Percentiles rank a stretch among this genome's conserved stretches.
phyloP scores from a whole-genome alignment of 2,329 filamentous ascomycete genomes.

The Fusarium goolgardi region DNA sequence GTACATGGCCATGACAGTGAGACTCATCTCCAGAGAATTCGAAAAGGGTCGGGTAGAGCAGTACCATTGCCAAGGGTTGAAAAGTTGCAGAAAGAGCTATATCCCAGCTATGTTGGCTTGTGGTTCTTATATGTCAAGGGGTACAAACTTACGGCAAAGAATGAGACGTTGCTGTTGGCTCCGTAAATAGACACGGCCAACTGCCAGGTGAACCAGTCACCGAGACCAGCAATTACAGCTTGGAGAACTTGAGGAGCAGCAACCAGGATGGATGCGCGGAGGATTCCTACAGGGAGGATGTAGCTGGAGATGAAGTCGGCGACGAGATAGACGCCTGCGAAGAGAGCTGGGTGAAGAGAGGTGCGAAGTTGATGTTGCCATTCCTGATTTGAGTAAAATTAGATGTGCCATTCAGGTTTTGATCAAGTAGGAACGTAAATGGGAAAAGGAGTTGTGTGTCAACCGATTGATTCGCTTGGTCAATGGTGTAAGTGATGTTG shows the following conservation, averaged over 20 bases:
- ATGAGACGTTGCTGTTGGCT: slow-evolving; percentile 68
- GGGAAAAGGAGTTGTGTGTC: background rate
- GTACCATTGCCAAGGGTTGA: slow-evolving; percentile 89
- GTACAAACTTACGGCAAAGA: slow-evolving; percentile 71
- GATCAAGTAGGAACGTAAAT: background rate
- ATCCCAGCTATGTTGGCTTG: background rate
- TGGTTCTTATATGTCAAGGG: background rate
- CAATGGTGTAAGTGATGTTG: slow-evolving; percentile 24
- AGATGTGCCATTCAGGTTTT: slow-evolving; percentile 5
- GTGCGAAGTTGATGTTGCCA: slow-evolving; percentile 90
- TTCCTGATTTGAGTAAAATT: slow-evolving; percentile 71
- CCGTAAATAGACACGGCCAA: slow-evolving; percentile 81
- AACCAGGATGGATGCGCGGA: slow-evolving; percentile 74
- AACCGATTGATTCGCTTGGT: background rate
- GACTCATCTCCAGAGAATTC: slow-evolving; percentile 90
- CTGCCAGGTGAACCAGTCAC: slow-evolving; percentile 90
- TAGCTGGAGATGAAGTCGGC: slow-evolving; percentile 66
- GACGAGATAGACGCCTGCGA: slow-evolving; percentile 78
- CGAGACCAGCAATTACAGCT: slow-evolving; percentile 78
- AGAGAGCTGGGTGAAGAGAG: slow-evolving; percentile 89
- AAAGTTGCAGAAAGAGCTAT: slow-evolving; percentile 54
- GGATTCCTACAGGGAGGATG: slow-evolving; percentile 64
- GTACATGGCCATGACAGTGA: slow-evolving; percentile 82
- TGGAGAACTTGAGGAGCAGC: slow-evolving; percentile 80
- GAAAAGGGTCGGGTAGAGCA: slow-evolving; percentile 93